These are phyloP conservation scores for Fusarium chuoi DNA, from an alignment of 2,329 filamentous ascomycete genomes.

Conservation along the genomic window DNA sequence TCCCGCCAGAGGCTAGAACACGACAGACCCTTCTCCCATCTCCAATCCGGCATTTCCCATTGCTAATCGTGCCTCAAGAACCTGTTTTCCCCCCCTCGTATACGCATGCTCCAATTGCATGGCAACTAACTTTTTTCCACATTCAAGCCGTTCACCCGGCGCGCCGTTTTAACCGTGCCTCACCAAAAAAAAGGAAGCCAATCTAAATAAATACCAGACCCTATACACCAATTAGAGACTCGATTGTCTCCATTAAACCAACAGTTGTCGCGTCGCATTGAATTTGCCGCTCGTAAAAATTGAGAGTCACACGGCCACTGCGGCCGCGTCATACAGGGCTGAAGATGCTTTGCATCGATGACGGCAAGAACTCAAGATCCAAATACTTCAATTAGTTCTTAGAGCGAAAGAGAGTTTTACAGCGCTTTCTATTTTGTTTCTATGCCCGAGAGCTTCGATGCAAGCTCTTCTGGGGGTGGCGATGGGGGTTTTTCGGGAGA, in stretches of 20 bases:
- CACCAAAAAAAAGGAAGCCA: background rate
- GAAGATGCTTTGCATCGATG: background rate
- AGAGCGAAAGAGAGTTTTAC: background rate
- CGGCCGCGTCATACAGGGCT: conserved; percentile 20
- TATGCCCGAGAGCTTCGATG: background rate
- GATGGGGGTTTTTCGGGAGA: background rate
- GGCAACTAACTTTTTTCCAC: background rate
- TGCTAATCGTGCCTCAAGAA: background rate
- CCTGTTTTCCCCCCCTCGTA: background rate
- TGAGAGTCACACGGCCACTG: background rate
- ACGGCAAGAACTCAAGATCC: background rate
- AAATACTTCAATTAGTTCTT: fast-evolving
- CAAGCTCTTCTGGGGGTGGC: background rate
- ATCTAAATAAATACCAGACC: background rate
- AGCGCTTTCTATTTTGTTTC: background rate
- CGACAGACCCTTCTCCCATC: background rate
- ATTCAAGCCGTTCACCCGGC: conserved; percentile 11
- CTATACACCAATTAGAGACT: background rate
- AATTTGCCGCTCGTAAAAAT: background rate
- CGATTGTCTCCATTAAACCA: background rate
- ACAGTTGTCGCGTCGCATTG: background rate
- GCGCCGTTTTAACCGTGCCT: conserved; percentile 11
- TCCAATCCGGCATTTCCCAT: background rate
- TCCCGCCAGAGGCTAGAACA: conserved; percentile 1
- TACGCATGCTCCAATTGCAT: conserved; percentile 8